These are phyloP conservation scores for Xylaria acuta DNA, from an alignment of 495 filamentous ascomycete species.

Conservation along the genomic window DNA sequence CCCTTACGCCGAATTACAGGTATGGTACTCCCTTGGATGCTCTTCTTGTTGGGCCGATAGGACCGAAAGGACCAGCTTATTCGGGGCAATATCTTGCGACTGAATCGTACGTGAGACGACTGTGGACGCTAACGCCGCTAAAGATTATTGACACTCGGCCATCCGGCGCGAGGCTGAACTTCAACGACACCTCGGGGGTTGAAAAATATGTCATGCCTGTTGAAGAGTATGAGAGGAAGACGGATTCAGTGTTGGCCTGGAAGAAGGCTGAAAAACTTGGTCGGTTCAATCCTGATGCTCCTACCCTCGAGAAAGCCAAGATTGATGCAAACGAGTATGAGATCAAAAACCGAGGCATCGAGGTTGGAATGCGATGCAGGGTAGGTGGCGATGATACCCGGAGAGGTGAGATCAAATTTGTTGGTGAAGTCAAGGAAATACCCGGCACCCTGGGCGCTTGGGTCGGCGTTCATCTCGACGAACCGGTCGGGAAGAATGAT, in stretches of 20 bases:
- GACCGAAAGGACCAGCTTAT: neutral
- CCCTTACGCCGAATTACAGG: conserved; percentile 77
- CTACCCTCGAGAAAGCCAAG: conserved; percentile 71
- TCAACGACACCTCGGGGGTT: conserved; percentile 77
- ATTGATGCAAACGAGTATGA: conserved; percentile 69
- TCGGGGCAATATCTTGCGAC: neutral
- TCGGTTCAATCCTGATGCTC: conserved; percentile 88
- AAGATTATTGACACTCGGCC: conserved; percentile 86
- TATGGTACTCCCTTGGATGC: conserved; percentile 50
- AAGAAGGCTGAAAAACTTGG: conserved; percentile 91
- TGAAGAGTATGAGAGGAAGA: conserved; percentile 80
- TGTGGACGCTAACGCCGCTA: conserved; percentile 20
- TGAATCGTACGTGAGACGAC: neutral
- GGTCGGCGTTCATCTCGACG: conserved; percentile 85
- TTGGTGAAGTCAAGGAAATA: conserved; percentile 83
- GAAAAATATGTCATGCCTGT: conserved; percentile 85
- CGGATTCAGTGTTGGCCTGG: conserved; percentile 89
- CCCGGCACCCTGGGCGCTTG: conserved; percentile 74
- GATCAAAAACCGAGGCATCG: conserved; percentile 69
- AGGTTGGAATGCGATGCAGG: conserved; percentile 67
- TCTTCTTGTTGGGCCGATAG: neutral
- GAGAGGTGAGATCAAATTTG: conserved; percentile 81
- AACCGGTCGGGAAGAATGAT: conserved; percentile 90
- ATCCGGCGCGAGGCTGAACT: conserved; percentile 70
- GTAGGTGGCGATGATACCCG: conserved; percentile 70